Percentiles rank a stretch among this genome's conserved stretches.
Conservation (phyloP, 2,329 filamentous ascomycete species). For the Fusarium agapanthi region DNA sequence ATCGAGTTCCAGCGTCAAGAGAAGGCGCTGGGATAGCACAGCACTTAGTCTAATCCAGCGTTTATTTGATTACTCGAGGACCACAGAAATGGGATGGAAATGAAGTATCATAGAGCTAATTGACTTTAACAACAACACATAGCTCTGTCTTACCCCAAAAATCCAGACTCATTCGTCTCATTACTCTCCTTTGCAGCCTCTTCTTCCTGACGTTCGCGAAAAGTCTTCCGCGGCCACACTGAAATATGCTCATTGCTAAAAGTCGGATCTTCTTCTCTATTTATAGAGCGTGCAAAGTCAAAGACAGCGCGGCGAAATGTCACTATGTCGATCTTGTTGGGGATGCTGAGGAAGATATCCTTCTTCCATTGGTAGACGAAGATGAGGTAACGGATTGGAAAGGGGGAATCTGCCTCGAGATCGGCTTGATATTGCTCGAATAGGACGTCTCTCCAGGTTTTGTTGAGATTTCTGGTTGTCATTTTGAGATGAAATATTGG, state of each 20-base stretch:
- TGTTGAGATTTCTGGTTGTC: constrained; percentile 20
- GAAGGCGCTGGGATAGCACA: not conserved
- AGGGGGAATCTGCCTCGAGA: constrained; percentile 38
- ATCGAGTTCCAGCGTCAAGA: not conserved
- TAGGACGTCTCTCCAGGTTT: constrained; percentile 14
- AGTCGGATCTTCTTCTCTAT: not conserved
- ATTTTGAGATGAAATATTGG: not conserved
- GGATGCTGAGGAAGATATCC: not conserved
- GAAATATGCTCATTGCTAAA: not conserved
- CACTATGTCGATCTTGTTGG: not conserved
- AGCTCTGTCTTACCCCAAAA: not conserved
- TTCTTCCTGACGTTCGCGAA: not conserved
- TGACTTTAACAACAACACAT: not conserved
- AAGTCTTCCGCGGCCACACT: not conserved
- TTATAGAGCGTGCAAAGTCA: not conserved
- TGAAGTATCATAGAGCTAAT: not conserved
- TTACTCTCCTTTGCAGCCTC: not conserved
- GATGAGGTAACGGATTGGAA: constrained; percentile 38
- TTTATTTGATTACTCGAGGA: not conserved
- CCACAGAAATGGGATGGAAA: not conserved
- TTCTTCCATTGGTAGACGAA: not conserved
- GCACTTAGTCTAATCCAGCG: not conserved
- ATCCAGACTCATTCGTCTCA: not conserved
- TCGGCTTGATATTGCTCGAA: constrained; percentile 5
- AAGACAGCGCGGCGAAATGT: not conserved